Evolutionary conservation across 1,284 basidiomycete species (phyloP), one percentile per base, ranked within the genome.

Genomic region (Thelephora terrestris): DNA sequence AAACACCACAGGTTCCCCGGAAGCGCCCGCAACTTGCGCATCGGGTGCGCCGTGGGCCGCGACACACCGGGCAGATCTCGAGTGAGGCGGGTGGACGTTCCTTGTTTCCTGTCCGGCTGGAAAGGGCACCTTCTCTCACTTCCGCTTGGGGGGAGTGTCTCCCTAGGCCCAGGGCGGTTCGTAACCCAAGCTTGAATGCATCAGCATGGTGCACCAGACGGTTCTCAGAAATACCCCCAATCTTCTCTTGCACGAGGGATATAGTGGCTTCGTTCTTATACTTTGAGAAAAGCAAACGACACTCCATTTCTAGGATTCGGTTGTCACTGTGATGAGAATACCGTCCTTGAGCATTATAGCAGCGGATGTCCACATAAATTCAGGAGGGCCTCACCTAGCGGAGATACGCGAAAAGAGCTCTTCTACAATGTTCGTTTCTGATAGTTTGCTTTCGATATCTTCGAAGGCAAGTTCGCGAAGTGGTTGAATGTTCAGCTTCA

Each of bases 321-420:
- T 32, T 3, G 7, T 32, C 12, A 12, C 29, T 32, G n/a, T n/a
- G n/a, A 32, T 32, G 3, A 3, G 29, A 32, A 12, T 7, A 12
- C 29, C 29, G 29, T 12, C 29, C 29, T 35, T 36, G 5, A 43
- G 14, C 27, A 43, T n/a, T n/a, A n/a, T n/a, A n/a, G n/a, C 24
- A 16, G 25, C 45, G 50, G 9, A 56, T 45, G 37, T 5, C 18
- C 23, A 5, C 47, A 29, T 16, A 40, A 18, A 57, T n/a, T n/a
- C n/a, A 91, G 87, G 96, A 99, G 66, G 99, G 99, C 65, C 91
- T 99, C 54, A 83, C 94, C 2, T 95, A 99, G 29, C 25, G 9
- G 25, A 5, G 25, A 27, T 9, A 27, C 25, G 9, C 25, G 37
- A 39, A 23, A 39, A 39, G 18, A 39, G 4, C 4, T 39, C 37